phyloP scores from a whole-genome alignment of 768 basidiomycete species.

The Hypsizygus marmoreus region DNA sequence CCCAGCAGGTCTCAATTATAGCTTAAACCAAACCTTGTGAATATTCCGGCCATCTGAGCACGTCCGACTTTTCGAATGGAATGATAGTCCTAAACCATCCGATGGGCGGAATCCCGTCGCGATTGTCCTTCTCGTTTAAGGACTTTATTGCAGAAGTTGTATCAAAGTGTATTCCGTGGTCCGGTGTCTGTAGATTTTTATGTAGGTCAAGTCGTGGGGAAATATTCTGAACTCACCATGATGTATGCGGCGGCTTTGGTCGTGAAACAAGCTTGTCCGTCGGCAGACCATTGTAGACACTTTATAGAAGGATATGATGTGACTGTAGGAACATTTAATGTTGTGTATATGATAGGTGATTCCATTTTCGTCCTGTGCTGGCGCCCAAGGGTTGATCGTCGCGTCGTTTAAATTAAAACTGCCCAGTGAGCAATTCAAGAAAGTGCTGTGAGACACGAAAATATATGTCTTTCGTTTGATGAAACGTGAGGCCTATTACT shows the following conservation, averaged over 20 bases:
- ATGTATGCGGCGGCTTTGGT: slow-evolving; percentile 71
- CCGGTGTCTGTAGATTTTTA: slow-evolving; percentile 57
- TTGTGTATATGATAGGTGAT: slow-evolving; percentile 41
- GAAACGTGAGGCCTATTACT: too few species aligned
- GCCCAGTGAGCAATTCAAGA: too few species aligned
- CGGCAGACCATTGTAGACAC: slow-evolving; percentile 72
- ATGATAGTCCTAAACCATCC: slow-evolving; percentile 79
- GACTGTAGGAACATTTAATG: slow-evolving; percentile 60
- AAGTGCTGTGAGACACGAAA: too few species aligned
- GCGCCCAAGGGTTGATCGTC: too few species aligned
- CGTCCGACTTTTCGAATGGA: slow-evolving; percentile 49
- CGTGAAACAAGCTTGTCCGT: slow-evolving; percentile 71
- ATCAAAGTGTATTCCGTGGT: slow-evolving; percentile 71
- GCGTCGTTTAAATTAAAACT: too few species aligned
- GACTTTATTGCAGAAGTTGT: slow-evolving; percentile 51
- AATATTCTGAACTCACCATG: slow-evolving; percentile 46
- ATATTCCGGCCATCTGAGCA: slow-evolving; percentile 48
- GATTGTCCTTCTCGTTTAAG: slow-evolving; percentile 28
- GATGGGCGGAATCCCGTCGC: slow-evolving; percentile 37
- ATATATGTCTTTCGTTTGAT: too few species aligned
- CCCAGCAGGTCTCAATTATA: too few species aligned
- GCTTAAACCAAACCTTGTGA: slow-evolving; percentile 50
- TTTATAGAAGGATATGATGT: slow-evolving; percentile 58
- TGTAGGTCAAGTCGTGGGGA: background rate
- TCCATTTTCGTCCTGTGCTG: too few species aligned